Evolutionary conservation across 371 early-diverging fungal genomes (phyloP).

Genomic region (Syncephalis plumigaleata): DNA sequence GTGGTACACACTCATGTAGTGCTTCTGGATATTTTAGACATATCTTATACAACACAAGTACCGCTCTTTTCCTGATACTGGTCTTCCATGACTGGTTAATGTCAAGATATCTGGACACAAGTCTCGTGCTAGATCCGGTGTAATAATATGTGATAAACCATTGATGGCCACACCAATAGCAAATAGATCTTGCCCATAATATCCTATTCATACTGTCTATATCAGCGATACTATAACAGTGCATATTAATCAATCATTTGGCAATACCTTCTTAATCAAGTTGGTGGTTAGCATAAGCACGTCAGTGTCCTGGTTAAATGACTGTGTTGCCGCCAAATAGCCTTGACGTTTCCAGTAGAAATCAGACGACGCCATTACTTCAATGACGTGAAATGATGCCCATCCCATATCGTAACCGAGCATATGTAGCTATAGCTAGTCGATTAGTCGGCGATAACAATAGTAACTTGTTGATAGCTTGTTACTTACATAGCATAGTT

Average conservation of each 20-base stretch:
- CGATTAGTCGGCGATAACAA: slow-evolving; percentile 1
- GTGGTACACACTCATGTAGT: slow-evolving; percentile 59
- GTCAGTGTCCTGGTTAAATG: slow-evolving; percentile 86
- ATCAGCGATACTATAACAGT: background rate
- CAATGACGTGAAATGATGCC: slow-evolving; percentile 93
- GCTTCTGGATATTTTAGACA: slow-evolving; percentile 83
- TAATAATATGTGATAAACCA: slow-evolving; percentile 79
- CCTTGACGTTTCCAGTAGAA: slow-evolving; percentile 76
- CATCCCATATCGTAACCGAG: slow-evolving; percentile 91
- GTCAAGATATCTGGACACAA: slow-evolving; percentile 71
- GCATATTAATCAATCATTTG: background rate
- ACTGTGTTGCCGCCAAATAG: slow-evolving; percentile 78
- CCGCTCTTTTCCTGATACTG: slow-evolving; percentile 86
- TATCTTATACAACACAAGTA: slow-evolving; percentile 73
- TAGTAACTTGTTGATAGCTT: no score
- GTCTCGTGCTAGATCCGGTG: slow-evolving; percentile 78
- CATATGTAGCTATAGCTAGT: slow-evolving; percentile 76
- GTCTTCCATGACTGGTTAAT: slow-evolving; percentile 77
- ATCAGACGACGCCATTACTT: slow-evolving; percentile 86
- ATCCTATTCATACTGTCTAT: no score
- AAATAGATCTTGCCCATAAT: slow-evolving; percentile 50
- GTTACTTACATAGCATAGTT: slow-evolving; percentile 61
- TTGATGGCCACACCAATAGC: slow-evolving; percentile 84
- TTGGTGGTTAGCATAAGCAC: slow-evolving; percentile 93
- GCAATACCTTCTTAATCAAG: slow-evolving; percentile 76